Evolutionary conservation across 2,329 filamentous ascomycete genomes (phyloP), one percentile per base, ranked within the genome.

Genomic region (Myriosclerotinia scirpicola): DNA sequence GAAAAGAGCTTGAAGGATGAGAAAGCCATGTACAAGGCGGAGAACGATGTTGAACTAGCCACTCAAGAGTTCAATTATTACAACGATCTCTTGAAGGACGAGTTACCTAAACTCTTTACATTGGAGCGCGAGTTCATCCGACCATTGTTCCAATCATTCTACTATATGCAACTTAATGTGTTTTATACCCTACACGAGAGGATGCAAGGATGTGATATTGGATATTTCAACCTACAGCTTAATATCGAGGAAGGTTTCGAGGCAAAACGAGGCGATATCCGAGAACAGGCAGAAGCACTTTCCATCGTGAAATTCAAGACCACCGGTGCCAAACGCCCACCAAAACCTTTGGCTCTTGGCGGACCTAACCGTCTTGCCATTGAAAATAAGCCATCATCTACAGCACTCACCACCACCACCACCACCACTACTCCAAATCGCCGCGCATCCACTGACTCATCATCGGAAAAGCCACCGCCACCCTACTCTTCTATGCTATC

Each of bases 161-260:
- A 99, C 81, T 99, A 98, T 83, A 99, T 99, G 95, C 95, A 99
- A 79, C 86, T 99, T 71, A 99, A 99, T 79, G 92, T 99, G 71
- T 99, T 98, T 79, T 99, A 99, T 80, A 99, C 95, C 0, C 84
- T 99, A 64, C 95, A 99, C 78, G 94, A 98, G 80, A 92, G 90
- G 80, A 99, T 99, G 95, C 95, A 99, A 81, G 88, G 85, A 72
- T 93, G 96, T 78, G 93, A 98, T 76, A 99, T 99, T 76, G 93
- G 93, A 69, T 99, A 99, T 80, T 99, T 99, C 79, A 91, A 99
- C 78, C 85, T 99, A 62, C 91, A 90, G 1, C 84, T 91, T 42
- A 93, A 96, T 75, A 90, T 99, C 54, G 92, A 97, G 77, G 94
- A 94, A 70, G 93, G 92, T 15, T 99, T 96, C 77, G 83, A 91